These are phyloP conservation scores for Nepenthes alata DNA, from an alignment of 179 eudicot genomes.

Conservation along the genomic window DNA sequence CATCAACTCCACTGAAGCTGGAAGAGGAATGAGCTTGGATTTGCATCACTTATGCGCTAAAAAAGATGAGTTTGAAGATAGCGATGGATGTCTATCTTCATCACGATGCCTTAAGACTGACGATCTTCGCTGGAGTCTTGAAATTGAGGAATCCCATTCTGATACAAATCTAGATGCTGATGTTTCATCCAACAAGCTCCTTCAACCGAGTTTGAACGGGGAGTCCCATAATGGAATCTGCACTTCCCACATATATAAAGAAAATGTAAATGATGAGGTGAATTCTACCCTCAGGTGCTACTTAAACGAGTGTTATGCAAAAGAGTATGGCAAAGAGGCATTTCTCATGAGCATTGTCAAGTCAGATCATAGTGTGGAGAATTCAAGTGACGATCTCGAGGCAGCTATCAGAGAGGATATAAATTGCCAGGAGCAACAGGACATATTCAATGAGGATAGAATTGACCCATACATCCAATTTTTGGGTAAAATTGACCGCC, in stretches of 20 bases:
- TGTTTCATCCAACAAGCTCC: slow-evolving; percentile 4
- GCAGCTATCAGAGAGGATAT: not conserved
- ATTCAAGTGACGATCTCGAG: not conserved
- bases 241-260: not conserved
- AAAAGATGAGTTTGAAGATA: slow-evolving; percentile 13
- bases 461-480: slow-evolving; percentile 2
- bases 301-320: not conserved
- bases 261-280: slow-evolving; percentile 5
- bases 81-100: not conserved
- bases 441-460: not conserved
- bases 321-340: slow-evolving; percentile 12
- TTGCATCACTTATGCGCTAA: slow-evolving; percentile 16
- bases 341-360: slow-evolving; percentile 2
- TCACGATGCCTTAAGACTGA: too few relatives aligned
- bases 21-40: slow-evolving; percentile 18
- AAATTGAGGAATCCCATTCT: slow-evolving; percentile 6
- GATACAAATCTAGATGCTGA: slow-evolving; percentile 6
- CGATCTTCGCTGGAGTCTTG: not conserved
- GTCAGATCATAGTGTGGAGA: slow-evolving; percentile 9
- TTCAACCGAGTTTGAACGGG: slow-evolving; percentile 1
- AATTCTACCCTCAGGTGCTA: not conserved
- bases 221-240: slow-evolving; percentile 6
- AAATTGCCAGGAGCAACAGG: slow-evolving; percentile 4
- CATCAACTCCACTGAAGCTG: slow-evolving; percentile 21
- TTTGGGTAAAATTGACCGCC: slow-evolving; percentile 3